Evolutionary conservation across 192 early-diverging fungal genomes (phyloP).

Genomic region (Glomus cerebriforme): DNA sequence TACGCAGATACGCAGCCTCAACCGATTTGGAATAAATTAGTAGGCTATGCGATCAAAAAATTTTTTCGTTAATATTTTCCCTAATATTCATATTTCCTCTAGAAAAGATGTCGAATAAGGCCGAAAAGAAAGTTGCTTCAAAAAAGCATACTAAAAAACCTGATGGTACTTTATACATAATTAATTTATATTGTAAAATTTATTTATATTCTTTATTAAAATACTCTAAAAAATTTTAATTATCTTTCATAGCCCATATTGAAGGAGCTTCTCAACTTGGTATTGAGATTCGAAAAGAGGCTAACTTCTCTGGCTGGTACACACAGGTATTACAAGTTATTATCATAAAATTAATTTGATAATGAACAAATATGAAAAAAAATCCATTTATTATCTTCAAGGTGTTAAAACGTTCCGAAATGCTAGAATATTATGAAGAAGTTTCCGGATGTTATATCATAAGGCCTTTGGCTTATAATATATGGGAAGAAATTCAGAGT

Average conservation of each 20-base stretch:
- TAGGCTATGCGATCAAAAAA: too few relatives aligned
- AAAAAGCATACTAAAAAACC: too few relatives aligned
- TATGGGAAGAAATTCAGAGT: constrained; percentile 97
- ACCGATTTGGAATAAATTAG: too few relatives aligned
- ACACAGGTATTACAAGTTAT: constrained; percentile 61
- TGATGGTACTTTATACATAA: too few relatives aligned
- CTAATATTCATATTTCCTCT: too few relatives aligned
- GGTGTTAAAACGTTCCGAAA: constrained; percentile 88
- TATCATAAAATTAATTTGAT: background rate
- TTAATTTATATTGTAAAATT: too few relatives aligned
- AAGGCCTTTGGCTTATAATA: constrained; percentile 91
- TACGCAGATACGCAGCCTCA: too few relatives aligned
- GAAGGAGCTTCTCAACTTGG: constrained; percentile 78
- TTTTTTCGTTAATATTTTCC: too few relatives aligned
- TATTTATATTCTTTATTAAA: too few relatives aligned
- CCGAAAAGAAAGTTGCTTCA: too few relatives aligned
- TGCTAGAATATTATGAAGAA: constrained; percentile 96
- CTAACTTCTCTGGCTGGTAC: constrained; percentile 94
- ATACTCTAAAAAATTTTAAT: too few relatives aligned
- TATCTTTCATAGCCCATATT: constrained; percentile 37
- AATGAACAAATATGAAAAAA: background rate
- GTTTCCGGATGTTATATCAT: constrained; percentile 98
- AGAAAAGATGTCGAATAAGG: too few relatives aligned
- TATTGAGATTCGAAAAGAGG: constrained; percentile 84
- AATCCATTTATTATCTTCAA: constrained; percentile 31